Base-by-base conservation (phyloP, 2,329 filamentous ascomycete species). In the Truncatella angustata region DNA sequence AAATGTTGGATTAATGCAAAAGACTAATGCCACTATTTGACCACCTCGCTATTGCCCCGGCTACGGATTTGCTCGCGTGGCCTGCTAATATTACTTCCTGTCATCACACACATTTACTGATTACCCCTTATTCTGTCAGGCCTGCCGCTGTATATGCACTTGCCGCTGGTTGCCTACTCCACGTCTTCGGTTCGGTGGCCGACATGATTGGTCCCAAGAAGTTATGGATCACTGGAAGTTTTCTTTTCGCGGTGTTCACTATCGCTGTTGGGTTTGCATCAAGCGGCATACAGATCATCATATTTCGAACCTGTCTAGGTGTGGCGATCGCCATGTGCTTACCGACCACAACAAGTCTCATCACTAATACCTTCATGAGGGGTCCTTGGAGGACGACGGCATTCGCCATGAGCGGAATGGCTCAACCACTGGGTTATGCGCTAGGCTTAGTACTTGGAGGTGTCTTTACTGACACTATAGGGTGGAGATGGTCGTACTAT, bases 371-470 rank as follows among this genome's bases (percentile, higher is more conserved):
- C 0, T 72, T 73, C 4, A 64, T 68, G 0, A 65, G 55, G n/a
- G 71, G 71, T 0, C 55, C 56, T 1, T 63, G 65, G 62, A 64
- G 73, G 9, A 76, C 75, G 40, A 66, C 70, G 2, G 72, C 66
- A 0, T 76, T 76, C 48, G 70, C 73, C 0, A 70, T 73, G 56
- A 64, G 76, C 12, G 75, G 78, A 1, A 69, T 76, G 56, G 73
- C 71, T 3, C 69, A 73, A 36, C 73, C 76, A 0, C 54, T 80
- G 1, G 76, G 77, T 0, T 80, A 78, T 43, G 73, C 76, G 0
- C 53, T 78, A 0, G 78, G 78, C 0, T 57, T 81, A 2, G 74
- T 80, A 0, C 65, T 80, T 0, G 76, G 75, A 5, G 78, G 77
- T 16, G 62, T 81, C 5, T 72, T 81, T 49, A 69, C 73, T 5